Evolutionary conservation across 2,329 filamentous ascomycete species (phyloP).

Genomic region (Fusarium camptoceras): DNA sequence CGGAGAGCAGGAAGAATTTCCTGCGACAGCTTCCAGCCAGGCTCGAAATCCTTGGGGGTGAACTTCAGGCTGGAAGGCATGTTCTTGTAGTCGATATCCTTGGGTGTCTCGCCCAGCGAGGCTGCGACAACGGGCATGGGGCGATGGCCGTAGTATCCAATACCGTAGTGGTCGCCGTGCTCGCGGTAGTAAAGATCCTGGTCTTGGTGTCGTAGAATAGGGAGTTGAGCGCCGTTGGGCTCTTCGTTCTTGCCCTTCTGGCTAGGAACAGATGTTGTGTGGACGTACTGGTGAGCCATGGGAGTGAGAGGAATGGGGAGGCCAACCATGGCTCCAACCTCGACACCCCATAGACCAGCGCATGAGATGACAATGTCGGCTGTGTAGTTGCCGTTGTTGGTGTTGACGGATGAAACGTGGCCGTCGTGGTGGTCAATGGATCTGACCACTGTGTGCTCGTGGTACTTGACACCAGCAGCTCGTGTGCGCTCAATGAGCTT

Average conservation of each 20-base stretch:
- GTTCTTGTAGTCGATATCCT: constrained; percentile 66
- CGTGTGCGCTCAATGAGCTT: constrained; percentile 69
- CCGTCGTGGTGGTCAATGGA: constrained; percentile 63
- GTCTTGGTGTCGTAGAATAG: constrained; percentile 72
- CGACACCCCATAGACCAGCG: constrained; percentile 74
- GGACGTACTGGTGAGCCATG: constrained; percentile 72
- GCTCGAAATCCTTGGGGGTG: constrained; percentile 69
- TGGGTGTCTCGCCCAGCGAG: constrained; percentile 63
- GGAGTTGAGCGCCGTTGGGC: constrained; percentile 63
- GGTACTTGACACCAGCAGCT: constrained; percentile 68
- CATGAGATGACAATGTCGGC: constrained; percentile 73
- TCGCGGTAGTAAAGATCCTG: constrained; percentile 74
- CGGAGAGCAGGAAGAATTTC: constrained; percentile 65
- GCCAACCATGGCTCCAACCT: constrained; percentile 71
- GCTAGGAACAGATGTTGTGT: constrained; percentile 65
- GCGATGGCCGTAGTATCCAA: constrained; percentile 72
- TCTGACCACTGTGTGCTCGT: constrained; percentile 67
- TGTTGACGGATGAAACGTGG: constrained; percentile 67
- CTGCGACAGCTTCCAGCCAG: constrained; percentile 68
- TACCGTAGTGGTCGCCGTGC: constrained; percentile 71
- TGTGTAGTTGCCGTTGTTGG: constrained; percentile 59
- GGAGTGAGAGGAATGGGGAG: constrained; percentile 69
- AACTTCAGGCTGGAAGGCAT: constrained; percentile 74
- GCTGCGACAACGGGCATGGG: constrained; percentile 70
- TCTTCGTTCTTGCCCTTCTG: constrained; percentile 51